Evolutionary conservation across 495 filamentous ascomycete species (phyloP).

Genomic region (Aspergillus heteromorphus): DNA sequence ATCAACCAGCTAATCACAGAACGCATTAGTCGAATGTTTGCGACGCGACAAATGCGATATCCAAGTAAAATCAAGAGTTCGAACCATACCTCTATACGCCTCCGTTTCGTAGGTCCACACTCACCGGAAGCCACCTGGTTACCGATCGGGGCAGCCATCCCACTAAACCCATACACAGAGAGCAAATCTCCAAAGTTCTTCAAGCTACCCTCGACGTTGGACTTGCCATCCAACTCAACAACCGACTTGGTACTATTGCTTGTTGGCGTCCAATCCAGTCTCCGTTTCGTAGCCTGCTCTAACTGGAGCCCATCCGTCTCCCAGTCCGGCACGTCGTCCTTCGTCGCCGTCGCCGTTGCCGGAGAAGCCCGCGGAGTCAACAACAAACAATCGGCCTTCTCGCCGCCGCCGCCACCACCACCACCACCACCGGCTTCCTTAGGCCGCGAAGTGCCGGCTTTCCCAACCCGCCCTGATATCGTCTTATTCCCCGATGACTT

Average conservation of each 20-base stretch:
- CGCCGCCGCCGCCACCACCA: too few species aligned
- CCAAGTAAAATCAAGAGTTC: neutral
- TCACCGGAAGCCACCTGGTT: constrained; percentile 9
- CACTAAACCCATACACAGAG: constrained; percentile 32
- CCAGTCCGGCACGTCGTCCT: constrained; percentile 7
- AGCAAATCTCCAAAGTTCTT: constrained; percentile 25
- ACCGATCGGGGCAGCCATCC: constrained; percentile 4
- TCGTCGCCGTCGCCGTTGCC: neutral
- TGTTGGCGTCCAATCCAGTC: constrained; percentile 44
- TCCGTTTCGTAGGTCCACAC: constrained; percentile 35
- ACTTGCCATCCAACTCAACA: constrained; percentile 11
- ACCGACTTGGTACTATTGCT: constrained; percentile 14
- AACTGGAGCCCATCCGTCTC: constrained; percentile 25
- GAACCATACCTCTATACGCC: constrained; percentile 35
- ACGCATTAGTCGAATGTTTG: neutral
- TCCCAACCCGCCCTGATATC: constrained; percentile 33
- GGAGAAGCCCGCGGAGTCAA: neutral
- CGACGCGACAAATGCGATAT: neutral
- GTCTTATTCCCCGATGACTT: constrained; percentile 27
- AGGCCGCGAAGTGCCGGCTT: constrained; percentile 16
- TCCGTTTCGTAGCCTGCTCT: constrained; percentile 32
- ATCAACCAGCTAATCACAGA: constrained; percentile 24
- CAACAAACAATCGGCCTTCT: constrained; percentile 6
- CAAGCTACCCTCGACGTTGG: neutral
- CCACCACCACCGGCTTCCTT: constrained; percentile 12